A percentile compares a stretch with the other conserved stretches of the same genome.
Conservation (phyloP, 148 eudicot species). For the Fallopia convolvulus region DNA sequence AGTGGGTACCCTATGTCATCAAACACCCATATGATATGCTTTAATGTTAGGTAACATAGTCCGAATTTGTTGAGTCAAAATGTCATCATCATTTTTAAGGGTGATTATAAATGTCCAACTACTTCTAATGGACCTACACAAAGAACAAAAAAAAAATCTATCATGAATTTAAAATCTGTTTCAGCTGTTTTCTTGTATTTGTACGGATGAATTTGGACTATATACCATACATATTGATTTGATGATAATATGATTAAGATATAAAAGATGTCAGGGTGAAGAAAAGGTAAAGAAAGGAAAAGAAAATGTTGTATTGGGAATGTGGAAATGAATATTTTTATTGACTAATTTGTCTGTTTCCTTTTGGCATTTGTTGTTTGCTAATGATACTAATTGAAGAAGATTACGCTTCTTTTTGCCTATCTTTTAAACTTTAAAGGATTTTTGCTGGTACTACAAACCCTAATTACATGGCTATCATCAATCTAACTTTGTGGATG, state of each 20-base stretch:
- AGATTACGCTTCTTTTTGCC: neutral
- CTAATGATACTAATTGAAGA: neutral
- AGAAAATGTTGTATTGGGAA: slow-evolving; percentile 8
- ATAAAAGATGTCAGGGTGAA: neutral
- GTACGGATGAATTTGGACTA: neutral
- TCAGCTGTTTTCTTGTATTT: neutral
- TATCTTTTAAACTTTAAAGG: neutral
- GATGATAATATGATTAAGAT: neutral
- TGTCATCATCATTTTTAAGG: neutral
- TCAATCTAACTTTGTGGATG: neutral
- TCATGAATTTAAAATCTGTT: neutral
- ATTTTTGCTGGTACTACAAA: neutral
- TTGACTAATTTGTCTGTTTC: neutral
- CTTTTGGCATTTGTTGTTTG: slow-evolving; percentile 1
- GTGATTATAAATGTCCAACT: too few relatives aligned
- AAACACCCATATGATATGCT: neutral
- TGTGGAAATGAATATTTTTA: neutral
- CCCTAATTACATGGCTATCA: neutral
- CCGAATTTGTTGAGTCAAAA: neutral
- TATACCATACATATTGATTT: neutral
- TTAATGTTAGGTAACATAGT: slow-evolving; percentile 5
- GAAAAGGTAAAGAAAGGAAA: neutral
- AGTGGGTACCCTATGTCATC: neutral
- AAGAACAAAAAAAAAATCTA: neutral
- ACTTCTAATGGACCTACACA: neutral